Percentiles rank a stretch among this genome's conserved stretches.
These are phyloP conservation scores for Cryptosporidium viatorum DNA, from an alignment of 169 alveolate species.

Conservation along the genomic window DNA sequence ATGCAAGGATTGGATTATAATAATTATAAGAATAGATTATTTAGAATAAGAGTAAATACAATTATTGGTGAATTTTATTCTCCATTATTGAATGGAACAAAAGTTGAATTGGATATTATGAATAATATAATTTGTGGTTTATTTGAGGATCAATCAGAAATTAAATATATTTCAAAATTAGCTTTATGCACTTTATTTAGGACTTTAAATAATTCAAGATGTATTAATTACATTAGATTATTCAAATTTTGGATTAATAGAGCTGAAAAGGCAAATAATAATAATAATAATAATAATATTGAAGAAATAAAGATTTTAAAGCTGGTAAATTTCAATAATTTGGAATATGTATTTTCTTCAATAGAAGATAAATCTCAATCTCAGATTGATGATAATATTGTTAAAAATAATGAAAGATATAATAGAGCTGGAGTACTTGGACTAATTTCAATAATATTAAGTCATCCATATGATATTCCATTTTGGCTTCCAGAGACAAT, in stretches of 20 bases:
- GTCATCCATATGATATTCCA: constrained; percentile 82
- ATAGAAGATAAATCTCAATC: neutral
- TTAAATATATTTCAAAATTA: constrained; percentile 25
- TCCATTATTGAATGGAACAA: neutral
- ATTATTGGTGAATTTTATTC: constrained; percentile 57
- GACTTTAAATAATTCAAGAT: neutral
- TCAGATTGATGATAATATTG: neutral
- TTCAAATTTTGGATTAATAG: constrained; percentile 30
- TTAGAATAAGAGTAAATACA: constrained; percentile 38
- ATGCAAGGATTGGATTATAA: neutral
- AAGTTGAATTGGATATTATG: constrained; percentile 16
- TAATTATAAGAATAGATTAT: constrained; percentile 2
- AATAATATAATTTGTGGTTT: constrained; percentile 36
- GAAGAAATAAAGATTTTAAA: neutral
- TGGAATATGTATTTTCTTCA: neutral
- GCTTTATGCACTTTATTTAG: constrained; percentile 54
- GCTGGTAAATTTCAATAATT: too few species aligned
- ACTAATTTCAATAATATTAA: constrained; percentile 29
- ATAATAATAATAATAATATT: neutral
- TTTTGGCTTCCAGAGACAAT: constrained; percentile 84
- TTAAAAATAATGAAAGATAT: neutral
- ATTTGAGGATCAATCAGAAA: constrained; percentile 54
- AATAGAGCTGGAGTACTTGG: constrained; percentile 38
- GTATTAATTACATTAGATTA: constrained; percentile 11
- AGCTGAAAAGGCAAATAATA: neutral